These are phyloP conservation scores for Cetraspora pellucida DNA, from an alignment of 192 early-diverging fungal species.

Conservation along the genomic window DNA sequence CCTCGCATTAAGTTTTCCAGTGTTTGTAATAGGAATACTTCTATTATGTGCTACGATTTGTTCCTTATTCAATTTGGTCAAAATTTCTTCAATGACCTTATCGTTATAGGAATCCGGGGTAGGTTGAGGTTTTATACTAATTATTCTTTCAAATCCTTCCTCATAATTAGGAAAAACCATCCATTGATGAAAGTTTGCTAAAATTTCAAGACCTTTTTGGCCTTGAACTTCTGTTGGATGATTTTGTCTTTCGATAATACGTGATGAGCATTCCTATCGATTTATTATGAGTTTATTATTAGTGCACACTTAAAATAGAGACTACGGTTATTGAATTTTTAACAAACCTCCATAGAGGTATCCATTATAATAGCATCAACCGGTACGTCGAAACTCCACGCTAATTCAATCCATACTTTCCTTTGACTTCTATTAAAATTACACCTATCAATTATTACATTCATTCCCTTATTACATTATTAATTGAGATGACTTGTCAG, in stretches of 20 bases:
- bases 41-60: no score
- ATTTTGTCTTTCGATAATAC: slow-evolving; percentile 61
- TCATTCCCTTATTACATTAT: slow-evolving; percentile 43
- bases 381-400: slow-evolving; percentile 54
- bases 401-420: slow-evolving; percentile 70
- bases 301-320: no score
- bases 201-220: slow-evolving; percentile 59
- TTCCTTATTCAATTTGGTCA: no score
- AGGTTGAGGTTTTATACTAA: not conserved
- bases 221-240: slow-evolving; percentile 78
- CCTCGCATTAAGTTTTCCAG: no score
- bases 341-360: slow-evolving; percentile 49
- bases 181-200: slow-evolving; percentile 54
- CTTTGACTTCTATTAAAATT: slow-evolving; percentile 79
- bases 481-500: no score
- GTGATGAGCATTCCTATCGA: slow-evolving; percentile 15
- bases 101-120: no score
- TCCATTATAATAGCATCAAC: slow-evolving; percentile 75
- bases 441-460: slow-evolving; percentile 75
- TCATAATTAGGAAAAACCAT: not conserved
- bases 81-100: no score
- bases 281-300: no score
- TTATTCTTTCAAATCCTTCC: slow-evolving; percentile 15
- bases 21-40: no score
- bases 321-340: no score